Conservation (phyloP, 768 basidiomycete species). For the Mycena leptocephala region DNA sequence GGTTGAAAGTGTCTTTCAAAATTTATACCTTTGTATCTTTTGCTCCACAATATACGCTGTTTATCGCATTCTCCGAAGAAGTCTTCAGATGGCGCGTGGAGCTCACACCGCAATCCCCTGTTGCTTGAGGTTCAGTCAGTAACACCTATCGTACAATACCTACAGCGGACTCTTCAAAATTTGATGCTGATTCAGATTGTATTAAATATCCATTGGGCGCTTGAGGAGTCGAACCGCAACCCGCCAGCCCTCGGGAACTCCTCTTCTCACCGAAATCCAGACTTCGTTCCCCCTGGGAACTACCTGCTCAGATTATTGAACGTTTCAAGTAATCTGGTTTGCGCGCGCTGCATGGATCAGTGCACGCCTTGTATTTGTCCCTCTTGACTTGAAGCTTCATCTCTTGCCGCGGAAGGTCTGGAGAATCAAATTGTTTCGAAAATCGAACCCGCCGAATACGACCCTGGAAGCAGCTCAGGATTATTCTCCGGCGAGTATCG, state of each 20-base stretch:
- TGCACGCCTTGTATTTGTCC: neutral
- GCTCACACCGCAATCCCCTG: conserved; percentile 17
- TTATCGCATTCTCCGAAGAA: conserved; percentile 17
- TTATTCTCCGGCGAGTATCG: conserved; percentile 2
- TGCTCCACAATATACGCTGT: conserved; percentile 19
- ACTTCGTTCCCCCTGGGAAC: conserved; percentile 3
- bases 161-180: conserved; percentile 19
- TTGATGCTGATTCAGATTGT: conserved; percentile 19
- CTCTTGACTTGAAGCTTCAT: conserved; percentile 5
- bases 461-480: conserved; percentile 6
- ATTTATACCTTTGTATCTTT: conserved; percentile 20
- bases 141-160: conserved; percentile 12
- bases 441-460: neutral
- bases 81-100: conserved; percentile 15
- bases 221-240: conserved; percentile 9
- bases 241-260: conserved; percentile 7
- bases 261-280: conserved; percentile 5
- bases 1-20: conserved; percentile 13
- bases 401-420: conserved; percentile 4
- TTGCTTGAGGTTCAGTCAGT: conserved; percentile 15
- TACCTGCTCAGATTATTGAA: conserved; percentile 14
- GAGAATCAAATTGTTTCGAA: conserved; percentile 9
- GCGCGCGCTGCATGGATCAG: neutral
- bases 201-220: conserved; percentile 17
- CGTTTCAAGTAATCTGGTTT: conserved; percentile 9